Base-by-base conservation (phyloP, 805 yeast species). In the Pichia exigua region DNA sequence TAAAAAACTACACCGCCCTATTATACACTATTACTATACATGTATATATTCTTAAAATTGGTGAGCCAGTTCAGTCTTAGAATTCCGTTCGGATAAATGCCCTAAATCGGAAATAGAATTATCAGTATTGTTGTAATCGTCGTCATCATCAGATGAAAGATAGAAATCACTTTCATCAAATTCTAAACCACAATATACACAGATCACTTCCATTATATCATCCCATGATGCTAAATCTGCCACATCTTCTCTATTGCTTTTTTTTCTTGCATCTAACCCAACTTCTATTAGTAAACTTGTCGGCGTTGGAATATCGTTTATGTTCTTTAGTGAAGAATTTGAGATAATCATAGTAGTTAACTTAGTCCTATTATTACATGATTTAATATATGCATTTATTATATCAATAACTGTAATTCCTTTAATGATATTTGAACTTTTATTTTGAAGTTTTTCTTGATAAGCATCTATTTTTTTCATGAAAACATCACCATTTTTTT, bases 111-210 rank as follows among this genome's bases (percentile, higher is more conserved):
- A 24, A 24, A 24, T 7, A 7, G 4, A 24, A 24, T 24, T 7
- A 7, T 24, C 26, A 24, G 26, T 24, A 24, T 24, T 7, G 26
- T 24, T 7, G 26, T 59, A 58, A 32, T 58, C 59, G 2, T 47
- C 51, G 9, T 53, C 51, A 9, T 38, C 45, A 18, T 48, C 46
- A 2, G 58, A 47, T 13, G 57, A 53, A 32, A 52, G 45, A 28
- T 62, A 65, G 47, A 66, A 66, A 53, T 65, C 69, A 44, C 65
- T 60, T 17, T 66, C 68, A 42, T 66, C 71, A 56, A 68, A 68
- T 39, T 67, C 71, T 21, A 68, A 50, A 1, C 66, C 69, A 32
- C 65, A 60, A 15, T 51, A 47, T 7, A 53, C 52, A 48, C 71
- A 68, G 6, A 68, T 60, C 2, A 61, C 62, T 42, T 68, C 72